Percentiles rank a stretch among this genome's conserved stretches.
Evolutionary conservation across 2,329 filamentous ascomycete species (phyloP).

Genomic region (Pseudopyrenochaeta lycopersici): DNA sequence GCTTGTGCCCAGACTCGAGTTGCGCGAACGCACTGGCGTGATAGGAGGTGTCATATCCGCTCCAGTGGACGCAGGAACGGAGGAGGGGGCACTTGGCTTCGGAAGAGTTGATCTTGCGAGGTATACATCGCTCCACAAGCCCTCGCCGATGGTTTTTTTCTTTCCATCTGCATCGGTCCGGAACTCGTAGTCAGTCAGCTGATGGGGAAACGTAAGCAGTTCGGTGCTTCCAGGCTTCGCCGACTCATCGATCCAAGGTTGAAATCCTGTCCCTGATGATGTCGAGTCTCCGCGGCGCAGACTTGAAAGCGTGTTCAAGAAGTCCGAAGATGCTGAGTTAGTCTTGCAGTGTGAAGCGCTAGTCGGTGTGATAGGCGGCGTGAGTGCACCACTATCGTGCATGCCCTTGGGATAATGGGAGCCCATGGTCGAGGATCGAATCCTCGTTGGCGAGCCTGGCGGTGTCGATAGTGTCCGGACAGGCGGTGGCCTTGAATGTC

Average conservation of each 20-base stretch:
- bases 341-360: conserved; percentile 26
- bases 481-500: conserved; percentile 5
- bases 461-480: conserved; percentile 31
- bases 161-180: conserved; percentile 28
- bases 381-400: conserved; percentile 30
- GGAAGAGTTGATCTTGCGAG: conserved; percentile 36
- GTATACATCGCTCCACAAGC: conserved; percentile 50
- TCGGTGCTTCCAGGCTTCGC: conserved; percentile 31
- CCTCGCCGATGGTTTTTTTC: conserved; percentile 42
- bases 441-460: conserved; percentile 35
- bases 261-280: conserved; percentile 17
- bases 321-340: conserved; percentile 28
- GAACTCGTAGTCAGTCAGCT: conserved; percentile 39
- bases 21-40: conserved; percentile 34
- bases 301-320: conserved; percentile 24
- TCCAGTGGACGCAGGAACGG: not conserved
- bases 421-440: conserved; percentile 26
- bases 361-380: conserved; percentile 43
- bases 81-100: conserved; percentile 9
- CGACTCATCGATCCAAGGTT: conserved; percentile 24
- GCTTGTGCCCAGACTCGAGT: conserved; percentile 16
- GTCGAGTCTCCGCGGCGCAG: conserved; percentile 32
- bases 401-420: conserved; percentile 12
- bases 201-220: conserved; percentile 32
- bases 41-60: conserved; percentile 35